A percentile compares a stretch with the other conserved stretches of the same genome.
phyloP scores from a whole-genome alignment of 2,329 filamentous ascomycete species.

The Westerdykella ornata region DNA sequence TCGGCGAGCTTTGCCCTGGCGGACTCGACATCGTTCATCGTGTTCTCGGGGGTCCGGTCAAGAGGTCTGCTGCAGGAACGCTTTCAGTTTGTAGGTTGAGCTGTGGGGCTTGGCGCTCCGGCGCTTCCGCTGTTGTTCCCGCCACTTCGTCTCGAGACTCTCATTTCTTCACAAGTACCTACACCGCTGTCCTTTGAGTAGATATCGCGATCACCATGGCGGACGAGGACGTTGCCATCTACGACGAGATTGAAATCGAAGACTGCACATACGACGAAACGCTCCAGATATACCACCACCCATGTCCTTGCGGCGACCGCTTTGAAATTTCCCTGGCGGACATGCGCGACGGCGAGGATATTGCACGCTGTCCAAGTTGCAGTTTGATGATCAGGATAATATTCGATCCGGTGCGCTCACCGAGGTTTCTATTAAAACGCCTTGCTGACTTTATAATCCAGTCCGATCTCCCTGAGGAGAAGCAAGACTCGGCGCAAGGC shows the following conservation, averaged over 20 bases:
- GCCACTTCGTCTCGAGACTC: constrained; percentile 5
- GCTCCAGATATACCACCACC: constrained; percentile 87
- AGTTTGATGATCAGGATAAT: constrained; percentile 95
- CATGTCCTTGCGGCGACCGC: constrained; percentile 92
- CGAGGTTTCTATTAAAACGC: background rate
- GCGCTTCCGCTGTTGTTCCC: background rate
- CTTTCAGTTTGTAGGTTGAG: background rate
- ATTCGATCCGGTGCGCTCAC: constrained; percentile 65
- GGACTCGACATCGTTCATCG: constrained; percentile 57
- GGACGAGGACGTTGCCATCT: constrained; percentile 56
- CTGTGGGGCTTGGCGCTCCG: background rate
- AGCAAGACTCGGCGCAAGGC: constrained; percentile 18
- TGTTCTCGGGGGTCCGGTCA: background rate
- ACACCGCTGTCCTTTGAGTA: background rate
- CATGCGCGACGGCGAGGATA: constrained; percentile 80
- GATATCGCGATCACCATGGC: constrained; percentile 16
- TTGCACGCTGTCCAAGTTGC: constrained; percentile 96
- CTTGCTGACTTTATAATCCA: constrained; percentile 9
- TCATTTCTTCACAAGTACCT: background rate
- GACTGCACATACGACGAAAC: constrained; percentile 90
- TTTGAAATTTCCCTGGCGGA: constrained; percentile 87
- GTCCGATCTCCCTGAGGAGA: constrained; percentile 27
- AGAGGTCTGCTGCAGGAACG: no score
- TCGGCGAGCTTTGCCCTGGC: constrained; percentile 76
- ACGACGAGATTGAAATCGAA: constrained; percentile 98